Conservation (phyloP, 2,329 filamentous ascomycete species). For the Stemphylium vesicarium region DNA sequence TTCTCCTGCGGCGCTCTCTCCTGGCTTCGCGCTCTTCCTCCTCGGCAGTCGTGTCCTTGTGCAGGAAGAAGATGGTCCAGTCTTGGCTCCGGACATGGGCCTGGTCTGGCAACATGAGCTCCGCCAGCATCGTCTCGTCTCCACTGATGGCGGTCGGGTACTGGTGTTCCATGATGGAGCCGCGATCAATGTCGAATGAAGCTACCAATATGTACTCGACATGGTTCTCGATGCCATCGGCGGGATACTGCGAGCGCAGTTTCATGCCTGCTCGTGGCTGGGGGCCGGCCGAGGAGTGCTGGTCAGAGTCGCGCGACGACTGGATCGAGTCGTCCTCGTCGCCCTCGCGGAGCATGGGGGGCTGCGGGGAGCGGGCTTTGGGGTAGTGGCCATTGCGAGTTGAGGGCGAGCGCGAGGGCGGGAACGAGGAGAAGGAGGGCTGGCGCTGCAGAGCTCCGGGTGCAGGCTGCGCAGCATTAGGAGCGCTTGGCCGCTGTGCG, state of each 20-base stretch:
- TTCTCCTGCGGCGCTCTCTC: conserved; percentile 62
- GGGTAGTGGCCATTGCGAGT: conserved; percentile 43
- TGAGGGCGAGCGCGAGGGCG: conserved; percentile 49
- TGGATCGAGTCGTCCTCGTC: conserved; percentile 39
- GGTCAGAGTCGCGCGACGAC: conserved; percentile 38
- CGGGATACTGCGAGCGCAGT: conserved; percentile 58
- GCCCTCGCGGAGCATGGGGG: conserved; percentile 43
- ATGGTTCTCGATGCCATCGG: conserved; percentile 73
- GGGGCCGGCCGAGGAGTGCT: conserved; percentile 16
- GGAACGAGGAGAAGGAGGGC: conserved; percentile 53
- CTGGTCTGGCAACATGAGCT: conserved; percentile 97
- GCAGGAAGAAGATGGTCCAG: conserved; percentile 98
- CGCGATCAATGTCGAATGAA: conserved; percentile 95
- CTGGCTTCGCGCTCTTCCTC: conserved; percentile 70
- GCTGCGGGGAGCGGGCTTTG: conserved; percentile 45
- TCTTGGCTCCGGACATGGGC: conserved; percentile 94
- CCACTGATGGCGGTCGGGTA: conserved; percentile 94
- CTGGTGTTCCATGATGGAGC: conserved; percentile 98
- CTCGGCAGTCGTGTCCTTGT: conserved; percentile 88
- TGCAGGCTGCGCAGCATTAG: conserved; percentile 20
- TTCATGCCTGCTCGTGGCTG: conserved; percentile 14
- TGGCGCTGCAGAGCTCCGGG: conserved; percentile 44
- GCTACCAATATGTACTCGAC: conserved; percentile 98
- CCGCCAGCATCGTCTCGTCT: conserved; percentile 96
- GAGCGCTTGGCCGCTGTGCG: conserved; percentile 31